Conservation (phyloP, 1,284 basidiomycete genomes). For the Melampsora abietis-canadensis region DNA sequence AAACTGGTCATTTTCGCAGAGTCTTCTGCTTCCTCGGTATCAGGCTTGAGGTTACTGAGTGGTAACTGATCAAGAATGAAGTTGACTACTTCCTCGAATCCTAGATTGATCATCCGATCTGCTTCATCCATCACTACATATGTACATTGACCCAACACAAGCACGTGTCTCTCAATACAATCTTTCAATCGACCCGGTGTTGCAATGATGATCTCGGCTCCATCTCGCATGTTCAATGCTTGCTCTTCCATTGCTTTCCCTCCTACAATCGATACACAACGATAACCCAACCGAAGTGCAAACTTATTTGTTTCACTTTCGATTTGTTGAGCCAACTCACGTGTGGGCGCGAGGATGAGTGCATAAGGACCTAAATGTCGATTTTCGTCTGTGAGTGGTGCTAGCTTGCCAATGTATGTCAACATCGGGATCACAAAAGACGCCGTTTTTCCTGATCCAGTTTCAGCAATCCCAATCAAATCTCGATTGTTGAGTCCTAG, state of each 20-base stretch:
- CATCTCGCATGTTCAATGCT: conserved; percentile 88
- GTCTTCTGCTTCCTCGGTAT: conserved; percentile 56
- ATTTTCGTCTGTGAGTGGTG: conserved; percentile 81
- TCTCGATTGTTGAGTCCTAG: conserved; percentile 94
- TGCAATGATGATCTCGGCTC: conserved; percentile 96
- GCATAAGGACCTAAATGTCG: conserved; percentile 89
- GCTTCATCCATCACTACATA: conserved; percentile 99
- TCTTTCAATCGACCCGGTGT: conserved; percentile 97
- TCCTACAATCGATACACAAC: conserved; percentile 94
- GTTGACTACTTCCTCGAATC: conserved; percentile 89
- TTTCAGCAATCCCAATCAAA: conserved; percentile 96
- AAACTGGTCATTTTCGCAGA: conserved; percentile 47
- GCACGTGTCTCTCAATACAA: conserved; percentile 88
- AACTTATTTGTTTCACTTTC: conserved; percentile 89
- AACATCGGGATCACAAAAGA: conserved; percentile 98
- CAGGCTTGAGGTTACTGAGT: conserved; percentile 76
- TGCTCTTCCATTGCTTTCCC: conserved; percentile 86
- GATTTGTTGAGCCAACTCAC: conserved; percentile 96
- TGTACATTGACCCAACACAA: conserved; percentile 91
- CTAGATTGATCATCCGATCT: conserved; percentile 95
- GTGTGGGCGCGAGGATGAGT: conserved; percentile 89
- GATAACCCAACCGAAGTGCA: conserved; percentile 77
- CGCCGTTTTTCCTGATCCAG: conserved; percentile 98
- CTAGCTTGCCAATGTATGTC: conserved; percentile 81
- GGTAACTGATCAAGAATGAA: conserved; percentile 94